Base-by-base conservation (phyloP, 179 eudicot genomes). In the Patellifolia procumbens region DNA sequence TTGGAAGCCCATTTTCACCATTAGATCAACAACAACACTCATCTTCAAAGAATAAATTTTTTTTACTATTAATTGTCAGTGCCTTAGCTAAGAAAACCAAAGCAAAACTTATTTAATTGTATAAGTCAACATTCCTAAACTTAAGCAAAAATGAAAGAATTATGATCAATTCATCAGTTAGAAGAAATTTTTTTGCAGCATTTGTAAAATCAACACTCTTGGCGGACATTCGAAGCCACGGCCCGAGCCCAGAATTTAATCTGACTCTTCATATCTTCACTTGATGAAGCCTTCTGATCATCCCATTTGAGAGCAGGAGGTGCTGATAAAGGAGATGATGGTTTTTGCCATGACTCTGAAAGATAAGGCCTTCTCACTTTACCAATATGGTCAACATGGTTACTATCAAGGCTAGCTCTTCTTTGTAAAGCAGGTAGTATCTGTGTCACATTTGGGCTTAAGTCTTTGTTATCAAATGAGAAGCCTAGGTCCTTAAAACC, bases 171-270 rank as follows among this genome's bases (percentile, higher is more conserved):
- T 66, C 39, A 31, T 66, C 4, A 19, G 2, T 11, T n/a, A n/a
- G n/a, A n/a, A n/a, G 29, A n/a, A 55, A 55, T 55, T 55, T 55
- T 55, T 10, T 17, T n/a, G 12, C 29, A 7, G 5, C 22, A 7
- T 22, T 26, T 55, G 15, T 55, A 26, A 53, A 20, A 39, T 39
- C 45, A 39, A 46, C 91, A 87, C 46, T 91, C 88, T 82, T 85
- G 90, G 49, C 90, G 91, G 69, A 89, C 90, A 74, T 92, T 90
- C 20, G 89, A 86, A 32, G 98, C 98, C 70, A 94, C 96, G 20
- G 94, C 86, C 83, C 96, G 84, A 48, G 98, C 98, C 98, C 98
- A 94, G 28, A 86, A 90, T 79, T 87, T 94, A 86, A 94, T 87
- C 74, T 88, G 97, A 24, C 84, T 89, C 81, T 94, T 94, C 90